A percentile compares a stretch with the other conserved stretches of the same genome.
phyloP scores from a whole-genome alignment of 2,329 filamentous ascomycete species.

The Rhynchosporium graminicola region DNA sequence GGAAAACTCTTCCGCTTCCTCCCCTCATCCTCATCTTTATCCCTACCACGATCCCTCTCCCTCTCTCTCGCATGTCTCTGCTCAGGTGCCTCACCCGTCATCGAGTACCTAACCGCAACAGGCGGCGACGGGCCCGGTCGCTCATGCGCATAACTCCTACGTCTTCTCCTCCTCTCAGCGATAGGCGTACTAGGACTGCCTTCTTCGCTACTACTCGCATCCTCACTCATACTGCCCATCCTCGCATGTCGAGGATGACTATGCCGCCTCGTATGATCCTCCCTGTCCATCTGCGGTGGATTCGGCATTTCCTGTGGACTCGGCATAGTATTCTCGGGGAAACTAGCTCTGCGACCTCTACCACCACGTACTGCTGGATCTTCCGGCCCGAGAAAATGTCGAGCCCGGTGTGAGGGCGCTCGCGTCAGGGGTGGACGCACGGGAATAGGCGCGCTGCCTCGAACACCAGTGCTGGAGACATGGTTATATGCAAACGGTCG shows the following conservation, averaged over 20 bases:
- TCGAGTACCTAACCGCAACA: constrained; percentile 18
- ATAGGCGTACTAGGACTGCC: constrained; percentile 24
- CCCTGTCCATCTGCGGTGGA: not conserved
- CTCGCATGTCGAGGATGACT: constrained; percentile 48
- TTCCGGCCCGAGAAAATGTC: constrained; percentile 46
- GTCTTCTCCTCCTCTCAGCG: constrained; percentile 31
- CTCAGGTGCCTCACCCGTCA: constrained; percentile 16
- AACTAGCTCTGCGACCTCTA: constrained; percentile 33
- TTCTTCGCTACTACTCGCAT: constrained; percentile 31
- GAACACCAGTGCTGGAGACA: constrained; percentile 18
- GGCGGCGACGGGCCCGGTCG: constrained; percentile 4
- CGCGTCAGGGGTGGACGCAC: constrained; percentile 36
- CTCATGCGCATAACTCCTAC: constrained; percentile 44
- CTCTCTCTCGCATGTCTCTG: constrained; percentile 21
- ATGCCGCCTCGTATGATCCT: constrained; percentile 45
- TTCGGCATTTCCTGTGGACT: constrained; percentile 31
- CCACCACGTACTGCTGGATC: constrained; percentile 37
- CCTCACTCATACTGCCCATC: constrained; percentile 29
- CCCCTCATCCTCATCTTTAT: constrained; percentile 39
- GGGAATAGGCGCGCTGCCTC: constrained; percentile 21
- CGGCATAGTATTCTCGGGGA: constrained; percentile 35
- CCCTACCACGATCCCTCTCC: constrained; percentile 31
- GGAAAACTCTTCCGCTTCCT: constrained; percentile 29
- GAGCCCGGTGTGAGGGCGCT: constrained; percentile 41
- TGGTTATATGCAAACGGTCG: constrained; percentile 25